Evolutionary conservation across 306 rosid species (phyloP).

Genomic region (Crotalaria pallida): DNA sequence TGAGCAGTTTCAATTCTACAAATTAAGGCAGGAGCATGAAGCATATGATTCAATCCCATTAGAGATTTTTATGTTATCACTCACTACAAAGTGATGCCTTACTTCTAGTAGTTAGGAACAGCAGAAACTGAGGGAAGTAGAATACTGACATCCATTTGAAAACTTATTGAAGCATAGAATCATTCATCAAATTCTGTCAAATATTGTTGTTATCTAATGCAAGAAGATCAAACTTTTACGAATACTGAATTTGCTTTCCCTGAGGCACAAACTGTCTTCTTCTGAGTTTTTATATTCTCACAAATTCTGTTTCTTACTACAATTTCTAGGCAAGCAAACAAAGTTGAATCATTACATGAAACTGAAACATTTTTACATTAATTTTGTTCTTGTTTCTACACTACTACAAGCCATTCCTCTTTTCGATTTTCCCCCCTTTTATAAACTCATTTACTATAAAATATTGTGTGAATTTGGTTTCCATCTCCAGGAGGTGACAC

Average conservation of each 20-base stretch:
- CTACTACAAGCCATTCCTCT: not conserved
- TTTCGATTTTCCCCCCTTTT: not conserved
- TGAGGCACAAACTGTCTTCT: not conserved
- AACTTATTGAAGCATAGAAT: slow-evolving; percentile 5
- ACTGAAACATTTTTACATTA: not conserved
- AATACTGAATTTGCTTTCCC: slow-evolving; percentile 6
- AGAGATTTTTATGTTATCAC: not conserved
- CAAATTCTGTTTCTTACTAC: not conserved
- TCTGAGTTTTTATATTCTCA: slow-evolving; percentile 3
- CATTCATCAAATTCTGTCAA: slow-evolving; percentile 22
- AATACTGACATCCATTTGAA: not conserved
- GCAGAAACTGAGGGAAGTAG: slow-evolving; percentile 5
- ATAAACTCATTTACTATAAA: not conserved
- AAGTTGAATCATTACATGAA: slow-evolving; percentile 15
- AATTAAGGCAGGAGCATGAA: slow-evolving; percentile 6
- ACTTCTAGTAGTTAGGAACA: not conserved
- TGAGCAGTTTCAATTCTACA: slow-evolving; percentile 14
- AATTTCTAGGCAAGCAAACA: slow-evolving; percentile 34
- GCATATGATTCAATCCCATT: not conserved
- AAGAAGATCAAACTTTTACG: not conserved
- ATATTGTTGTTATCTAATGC: not conserved
- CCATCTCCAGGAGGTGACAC: slow-evolving; percentile 64
- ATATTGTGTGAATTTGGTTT: slow-evolving; percentile 25
- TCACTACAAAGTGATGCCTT: too few relatives aligned
- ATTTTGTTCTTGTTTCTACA: not conserved